These are phyloP conservation scores for Capsicum chinense DNA, from an alignment of 257 asterid genomes.

Conservation along the genomic window DNA sequence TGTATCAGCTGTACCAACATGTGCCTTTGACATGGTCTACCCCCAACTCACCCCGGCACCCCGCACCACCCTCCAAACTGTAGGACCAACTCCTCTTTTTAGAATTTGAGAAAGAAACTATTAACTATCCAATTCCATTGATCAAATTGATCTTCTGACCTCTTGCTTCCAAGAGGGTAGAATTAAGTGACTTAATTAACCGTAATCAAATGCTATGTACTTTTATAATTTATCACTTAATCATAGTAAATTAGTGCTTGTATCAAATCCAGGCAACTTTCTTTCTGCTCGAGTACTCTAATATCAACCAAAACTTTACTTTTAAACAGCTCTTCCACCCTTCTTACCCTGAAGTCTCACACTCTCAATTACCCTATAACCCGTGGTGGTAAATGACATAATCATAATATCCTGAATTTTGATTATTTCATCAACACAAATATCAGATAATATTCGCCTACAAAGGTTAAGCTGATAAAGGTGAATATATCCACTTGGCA, in stretches of 20 bases:
- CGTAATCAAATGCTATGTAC: neutral
- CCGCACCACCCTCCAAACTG: neutral
- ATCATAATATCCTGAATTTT: no score
- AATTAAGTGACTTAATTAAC: neutral
- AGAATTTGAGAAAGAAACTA: neutral
- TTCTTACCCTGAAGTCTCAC: neutral
- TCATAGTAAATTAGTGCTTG: neutral
- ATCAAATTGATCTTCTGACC: no score
- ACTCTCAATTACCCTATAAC: neutral
- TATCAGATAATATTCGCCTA: neutral
- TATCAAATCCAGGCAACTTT: neutral
- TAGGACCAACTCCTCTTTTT: neutral
- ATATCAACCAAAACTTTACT: no score
- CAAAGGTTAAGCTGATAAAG: neutral
- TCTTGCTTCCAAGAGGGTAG: neutral
- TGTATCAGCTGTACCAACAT: neutral
- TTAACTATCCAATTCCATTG: neutral
- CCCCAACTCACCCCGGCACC: no score
- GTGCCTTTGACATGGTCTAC: neutral
- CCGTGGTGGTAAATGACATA: neutral
- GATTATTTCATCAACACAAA: neutral
- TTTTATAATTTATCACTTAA: neutral
- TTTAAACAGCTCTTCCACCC: no score
- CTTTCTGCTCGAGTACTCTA: neutral
- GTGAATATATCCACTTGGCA: neutral